Percentiles rank a stretch among this genome's conserved stretches.
Evolutionary conservation across 2,329 filamentous ascomycete species (phyloP).

Genomic region (Berkeleyomyces rouxiae): DNA sequence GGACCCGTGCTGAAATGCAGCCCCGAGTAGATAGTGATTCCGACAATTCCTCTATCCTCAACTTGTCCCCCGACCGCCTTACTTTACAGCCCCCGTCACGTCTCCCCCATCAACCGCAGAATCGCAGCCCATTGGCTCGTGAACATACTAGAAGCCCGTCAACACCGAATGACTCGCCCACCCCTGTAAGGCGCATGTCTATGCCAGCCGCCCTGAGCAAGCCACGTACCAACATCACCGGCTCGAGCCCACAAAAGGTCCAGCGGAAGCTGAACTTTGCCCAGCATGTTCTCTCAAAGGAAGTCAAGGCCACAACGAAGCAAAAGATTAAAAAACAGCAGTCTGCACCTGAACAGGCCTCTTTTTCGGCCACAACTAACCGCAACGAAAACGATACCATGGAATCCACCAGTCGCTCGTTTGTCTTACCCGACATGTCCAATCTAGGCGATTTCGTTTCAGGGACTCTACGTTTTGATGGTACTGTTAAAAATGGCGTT

Average conservation of each 20-base stretch:
- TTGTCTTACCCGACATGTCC: conserved; percentile 37
- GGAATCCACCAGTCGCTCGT: conserved; percentile 30
- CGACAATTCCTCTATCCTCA: conserved; percentile 29
- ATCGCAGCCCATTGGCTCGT: conserved; percentile 25
- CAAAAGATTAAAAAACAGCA: conserved; percentile 10
- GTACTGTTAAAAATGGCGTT: conserved; percentile 34
- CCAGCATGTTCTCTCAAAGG: conserved; percentile 12
- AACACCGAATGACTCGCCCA: conserved; percentile 9
- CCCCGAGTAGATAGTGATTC: conserved; percentile 36
- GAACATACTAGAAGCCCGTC: conserved; percentile 21
- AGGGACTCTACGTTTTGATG: conserved; percentile 34
- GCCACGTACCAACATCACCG: neutral
- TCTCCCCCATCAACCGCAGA: conserved; percentile 19
- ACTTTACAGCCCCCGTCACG: conserved; percentile 20
- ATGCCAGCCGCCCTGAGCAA: conserved; percentile 12
- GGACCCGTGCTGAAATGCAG: conserved; percentile 34
- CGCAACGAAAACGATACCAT: conserved; percentile 14
- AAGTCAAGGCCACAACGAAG: conserved; percentile 12
- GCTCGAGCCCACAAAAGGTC: conserved; percentile 8
- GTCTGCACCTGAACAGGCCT: neutral
- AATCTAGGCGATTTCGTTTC: conserved; percentile 42
- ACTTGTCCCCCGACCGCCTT: conserved; percentile 20
- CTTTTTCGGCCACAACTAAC: conserved; percentile 13
- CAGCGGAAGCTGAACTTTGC: conserved; percentile 13
- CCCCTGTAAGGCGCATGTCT: conserved; percentile 12